Percentiles rank a stretch among this genome's conserved stretches.
phyloP scores from a whole-genome alignment of 192 early-diverging fungal species.

The Entomortierella chlamydospora region DNA sequence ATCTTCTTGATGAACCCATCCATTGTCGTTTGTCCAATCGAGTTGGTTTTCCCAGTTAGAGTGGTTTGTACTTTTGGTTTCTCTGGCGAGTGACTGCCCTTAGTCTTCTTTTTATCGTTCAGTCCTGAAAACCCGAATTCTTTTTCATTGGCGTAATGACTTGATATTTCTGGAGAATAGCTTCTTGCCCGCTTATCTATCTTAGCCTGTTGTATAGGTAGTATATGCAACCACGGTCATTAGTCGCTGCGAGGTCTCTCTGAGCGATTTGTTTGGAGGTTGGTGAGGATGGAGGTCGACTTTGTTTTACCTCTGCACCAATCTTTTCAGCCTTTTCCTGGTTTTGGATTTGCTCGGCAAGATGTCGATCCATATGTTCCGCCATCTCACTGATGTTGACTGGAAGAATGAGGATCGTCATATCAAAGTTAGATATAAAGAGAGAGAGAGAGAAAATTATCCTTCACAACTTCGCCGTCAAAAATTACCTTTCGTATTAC shows the following conservation, averaged over 20 bases:
- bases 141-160: not conserved
- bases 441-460: no score
- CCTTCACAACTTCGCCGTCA: no score
- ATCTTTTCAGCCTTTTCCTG: not conserved
- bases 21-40: slow-evolving; percentile 41
- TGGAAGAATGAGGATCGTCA: not conserved
- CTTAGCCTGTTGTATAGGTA: not conserved
- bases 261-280: not conserved
- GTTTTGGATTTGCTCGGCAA: slow-evolving; percentile 35
- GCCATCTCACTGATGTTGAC: slow-evolving; percentile 38
- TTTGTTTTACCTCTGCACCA: not conserved
- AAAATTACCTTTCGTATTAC: slow-evolving; percentile 32
- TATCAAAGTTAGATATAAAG: no score
- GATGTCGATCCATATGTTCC: slow-evolving; percentile 42
- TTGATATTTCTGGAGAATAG: not conserved
- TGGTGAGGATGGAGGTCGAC: not conserved
- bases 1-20: slow-evolving; percentile 30
- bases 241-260: not conserved
- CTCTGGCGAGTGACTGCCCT: not conserved
- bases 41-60: not conserved
- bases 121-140: no score
- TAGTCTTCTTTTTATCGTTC: no score
- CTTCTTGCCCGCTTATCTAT: not conserved
- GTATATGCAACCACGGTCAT: no score
- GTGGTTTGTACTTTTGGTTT: not conserved